Conservation (phyloP, 495 filamentous ascomycete species). For the Ramalina peruviana region DNA sequence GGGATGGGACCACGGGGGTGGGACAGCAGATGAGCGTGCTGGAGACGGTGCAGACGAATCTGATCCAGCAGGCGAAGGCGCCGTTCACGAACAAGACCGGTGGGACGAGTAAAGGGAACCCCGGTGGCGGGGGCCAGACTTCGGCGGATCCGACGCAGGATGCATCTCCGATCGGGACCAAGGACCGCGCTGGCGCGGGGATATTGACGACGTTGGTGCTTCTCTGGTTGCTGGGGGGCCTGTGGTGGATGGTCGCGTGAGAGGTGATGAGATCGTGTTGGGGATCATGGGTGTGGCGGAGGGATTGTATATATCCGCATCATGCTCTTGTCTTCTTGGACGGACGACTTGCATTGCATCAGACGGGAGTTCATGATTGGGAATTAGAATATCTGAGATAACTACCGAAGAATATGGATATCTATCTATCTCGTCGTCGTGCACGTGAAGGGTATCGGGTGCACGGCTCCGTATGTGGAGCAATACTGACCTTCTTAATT, state of each 20-base stretch:
- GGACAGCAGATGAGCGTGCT: slow-evolving; percentile 64
- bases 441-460: too few species aligned
- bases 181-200: slow-evolving; percentile 45
- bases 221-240: slow-evolving; percentile 25
- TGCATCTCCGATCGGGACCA: slow-evolving; percentile 27
- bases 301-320: too few species aligned
- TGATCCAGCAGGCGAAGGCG: slow-evolving; percentile 29
- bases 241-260: slow-evolving; percentile 29
- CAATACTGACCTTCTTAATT: too few species aligned
- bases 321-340: too few species aligned
- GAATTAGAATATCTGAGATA: too few species aligned
- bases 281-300: neutral
- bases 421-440: too few species aligned
- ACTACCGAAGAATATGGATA: too few species aligned
- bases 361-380: too few species aligned
- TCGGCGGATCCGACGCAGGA: slow-evolving; percentile 6
- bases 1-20: slow-evolving; percentile 44
- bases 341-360: too few species aligned
- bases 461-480: too few species aligned
- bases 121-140: slow-evolving; percentile 42
- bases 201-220: slow-evolving; percentile 41
- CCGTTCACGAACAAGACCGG: slow-evolving; percentile 55
- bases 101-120: slow-evolving; percentile 62
- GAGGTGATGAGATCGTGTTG: neutral
- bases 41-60: slow-evolving; percentile 49